Conservation (phyloP, 2,329 filamentous ascomycete species). For the Aspergillus sclerotialis region DNA sequence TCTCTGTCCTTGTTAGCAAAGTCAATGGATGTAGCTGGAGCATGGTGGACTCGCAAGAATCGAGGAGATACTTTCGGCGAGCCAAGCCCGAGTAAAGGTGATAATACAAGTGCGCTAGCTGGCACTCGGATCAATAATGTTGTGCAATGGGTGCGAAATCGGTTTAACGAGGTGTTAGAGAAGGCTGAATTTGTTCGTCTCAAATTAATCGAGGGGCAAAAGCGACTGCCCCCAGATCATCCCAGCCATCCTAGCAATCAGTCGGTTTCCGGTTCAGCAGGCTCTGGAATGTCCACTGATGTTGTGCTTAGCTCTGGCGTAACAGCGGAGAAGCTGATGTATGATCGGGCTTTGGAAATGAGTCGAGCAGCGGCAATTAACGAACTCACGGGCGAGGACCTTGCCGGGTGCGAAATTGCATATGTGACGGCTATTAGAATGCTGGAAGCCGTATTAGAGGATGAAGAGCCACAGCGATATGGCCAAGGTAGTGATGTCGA, state of each 20-base stretch:
- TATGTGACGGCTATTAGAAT: constrained; percentile 91
- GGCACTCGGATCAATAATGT: constrained; percentile 78
- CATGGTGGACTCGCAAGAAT: constrained; percentile 81
- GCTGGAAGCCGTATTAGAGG: constrained; percentile 89
- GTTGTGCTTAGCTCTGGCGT: constrained; percentile 81
- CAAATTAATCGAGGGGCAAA: constrained; percentile 80
- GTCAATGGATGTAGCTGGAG: constrained; percentile 88
- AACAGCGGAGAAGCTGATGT: constrained; percentile 96
- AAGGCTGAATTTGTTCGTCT: constrained; percentile 92
- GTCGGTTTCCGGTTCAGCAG: constrained; percentile 50
- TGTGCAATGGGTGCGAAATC: constrained; percentile 87
- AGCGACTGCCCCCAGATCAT: constrained; percentile 73
- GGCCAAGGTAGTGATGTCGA: constrained; percentile 15
- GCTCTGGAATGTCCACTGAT: constrained; percentile 61
- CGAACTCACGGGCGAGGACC: constrained; percentile 86
- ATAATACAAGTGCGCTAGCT: constrained; percentile 45
- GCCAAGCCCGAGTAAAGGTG: constrained; percentile 36
- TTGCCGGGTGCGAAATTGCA: constrained; percentile 80
- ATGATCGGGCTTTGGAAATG: constrained; percentile 95
- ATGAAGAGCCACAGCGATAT: constrained; percentile 52
- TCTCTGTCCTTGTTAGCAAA: constrained; percentile 82
- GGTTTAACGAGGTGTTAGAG: constrained; percentile 95
- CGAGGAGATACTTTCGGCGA: constrained; percentile 53
- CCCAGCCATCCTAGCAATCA: constrained; percentile 79
- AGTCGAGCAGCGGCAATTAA: constrained; percentile 89